phyloP scores from a whole-genome alignment of 2,329 filamentous ascomycete species.

The Aspergillus alliaceus region DNA sequence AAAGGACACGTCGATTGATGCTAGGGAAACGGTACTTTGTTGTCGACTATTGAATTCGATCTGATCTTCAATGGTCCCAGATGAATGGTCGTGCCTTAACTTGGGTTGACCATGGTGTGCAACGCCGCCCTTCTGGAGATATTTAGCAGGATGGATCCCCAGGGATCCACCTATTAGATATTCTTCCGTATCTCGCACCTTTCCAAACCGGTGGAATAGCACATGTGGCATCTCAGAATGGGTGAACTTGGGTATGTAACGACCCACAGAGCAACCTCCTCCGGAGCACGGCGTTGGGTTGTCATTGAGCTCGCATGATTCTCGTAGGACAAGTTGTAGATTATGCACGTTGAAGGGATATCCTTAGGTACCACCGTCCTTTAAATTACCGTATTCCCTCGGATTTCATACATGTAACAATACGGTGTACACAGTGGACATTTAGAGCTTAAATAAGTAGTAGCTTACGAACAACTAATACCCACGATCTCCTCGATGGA shows the following conservation, averaged over 20 bases:
- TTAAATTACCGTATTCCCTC: not conserved
- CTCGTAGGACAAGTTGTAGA: not conserved
- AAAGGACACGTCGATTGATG: not conserved
- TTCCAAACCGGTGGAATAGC: not conserved
- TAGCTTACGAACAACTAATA: not conserved
- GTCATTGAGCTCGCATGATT: not conserved
- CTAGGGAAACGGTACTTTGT: not conserved
- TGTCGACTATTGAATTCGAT: not conserved
- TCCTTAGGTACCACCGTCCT: not conserved
- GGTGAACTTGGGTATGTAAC: conserved; percentile 1
- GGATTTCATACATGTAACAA: not conserved
- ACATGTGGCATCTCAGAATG: conserved; percentile 9
- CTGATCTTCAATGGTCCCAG: not conserved
- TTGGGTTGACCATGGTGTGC: not conserved
- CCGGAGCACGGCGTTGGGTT: not conserved
- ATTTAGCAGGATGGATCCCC: not conserved
- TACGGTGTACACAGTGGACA: not conserved
- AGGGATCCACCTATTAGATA: conserved; percentile 4
- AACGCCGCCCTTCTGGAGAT: not conserved
- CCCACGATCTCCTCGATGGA: not conserved
- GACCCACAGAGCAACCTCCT: too few species aligned
- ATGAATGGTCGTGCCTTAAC: not conserved
- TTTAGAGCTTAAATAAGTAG: not conserved
- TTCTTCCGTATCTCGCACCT: conserved; percentile 3
- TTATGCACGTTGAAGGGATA: not conserved